Evolutionary conservation across 2,329 filamentous ascomycete species (phyloP).

Genomic region (Colletotrichum orbiculare): DNA sequence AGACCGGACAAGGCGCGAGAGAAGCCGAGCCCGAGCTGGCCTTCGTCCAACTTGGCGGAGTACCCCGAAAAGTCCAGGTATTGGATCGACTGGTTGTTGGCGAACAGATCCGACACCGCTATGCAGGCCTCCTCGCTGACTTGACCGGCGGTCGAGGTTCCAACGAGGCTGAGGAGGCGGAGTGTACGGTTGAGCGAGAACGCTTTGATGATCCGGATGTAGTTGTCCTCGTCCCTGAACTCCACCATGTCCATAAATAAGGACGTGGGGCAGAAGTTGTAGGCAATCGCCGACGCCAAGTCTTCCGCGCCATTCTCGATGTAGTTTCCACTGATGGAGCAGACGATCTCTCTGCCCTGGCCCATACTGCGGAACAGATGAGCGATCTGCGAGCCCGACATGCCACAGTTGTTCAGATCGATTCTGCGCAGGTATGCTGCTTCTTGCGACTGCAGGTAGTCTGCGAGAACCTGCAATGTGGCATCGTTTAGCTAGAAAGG

Average conservation of each 20-base stretch:
- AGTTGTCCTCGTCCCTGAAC: constrained; percentile 62
- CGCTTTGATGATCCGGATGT: constrained; percentile 61
- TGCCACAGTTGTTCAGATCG: constrained; percentile 62
- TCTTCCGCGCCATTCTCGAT: constrained; percentile 64
- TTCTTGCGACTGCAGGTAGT: constrained; percentile 55
- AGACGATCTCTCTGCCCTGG: constrained; percentile 56
- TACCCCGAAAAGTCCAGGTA: constrained; percentile 68
- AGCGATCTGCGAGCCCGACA: constrained; percentile 62
- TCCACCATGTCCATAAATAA: constrained; percentile 69
- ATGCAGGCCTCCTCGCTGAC: constrained; percentile 59
- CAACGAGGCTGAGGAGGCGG: constrained; percentile 63
- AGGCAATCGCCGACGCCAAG: constrained; percentile 59
- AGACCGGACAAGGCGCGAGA: constrained; percentile 61
- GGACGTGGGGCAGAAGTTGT: constrained; percentile 59
- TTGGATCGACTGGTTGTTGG: constrained; percentile 61
- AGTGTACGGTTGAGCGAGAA: constrained; percentile 63
- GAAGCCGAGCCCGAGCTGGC: constrained; percentile 64
- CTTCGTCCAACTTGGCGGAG: constrained; percentile 67
- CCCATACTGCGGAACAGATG: constrained; percentile 64
- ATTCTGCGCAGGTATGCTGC: constrained; percentile 57
- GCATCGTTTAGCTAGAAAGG: constrained; percentile 57
- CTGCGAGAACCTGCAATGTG: constrained; percentile 58
- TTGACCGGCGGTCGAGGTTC: constrained; percentile 61
- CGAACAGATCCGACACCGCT: constrained; percentile 62
- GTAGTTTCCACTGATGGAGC: constrained; percentile 63